phyloP scores from a whole-genome alignment of 257 asterid genomes.

The Datura wrightii region DNA sequence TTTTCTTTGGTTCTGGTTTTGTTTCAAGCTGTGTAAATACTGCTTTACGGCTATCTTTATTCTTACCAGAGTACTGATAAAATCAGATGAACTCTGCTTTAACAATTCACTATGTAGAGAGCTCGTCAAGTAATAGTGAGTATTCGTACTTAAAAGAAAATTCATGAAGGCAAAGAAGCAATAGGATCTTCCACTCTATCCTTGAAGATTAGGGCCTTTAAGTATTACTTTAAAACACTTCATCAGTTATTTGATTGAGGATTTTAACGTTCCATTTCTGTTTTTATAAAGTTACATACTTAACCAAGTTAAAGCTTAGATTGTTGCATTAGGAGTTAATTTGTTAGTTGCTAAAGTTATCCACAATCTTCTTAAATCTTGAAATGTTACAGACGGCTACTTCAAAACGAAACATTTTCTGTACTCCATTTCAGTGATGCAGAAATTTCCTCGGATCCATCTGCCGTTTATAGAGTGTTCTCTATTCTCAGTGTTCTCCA shows the following conservation, averaged over 20 bases:
- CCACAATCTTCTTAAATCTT: background rate
- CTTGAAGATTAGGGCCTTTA: background rate
- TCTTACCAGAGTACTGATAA: background rate
- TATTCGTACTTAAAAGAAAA: background rate
- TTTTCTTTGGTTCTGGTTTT: slow-evolving; percentile 17
- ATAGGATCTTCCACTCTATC: background rate
- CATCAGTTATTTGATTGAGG: slow-evolving; percentile 4
- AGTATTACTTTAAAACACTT: background rate
- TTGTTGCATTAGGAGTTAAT: background rate
- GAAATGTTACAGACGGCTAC: background rate
- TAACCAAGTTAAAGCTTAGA: background rate
- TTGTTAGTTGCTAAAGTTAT: background rate
- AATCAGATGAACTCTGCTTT: background rate
- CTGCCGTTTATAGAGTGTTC: no score
- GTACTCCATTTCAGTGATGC: background rate
- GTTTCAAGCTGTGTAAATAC: slow-evolving; percentile 18
- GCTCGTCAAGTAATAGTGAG: background rate
- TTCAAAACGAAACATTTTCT: background rate
- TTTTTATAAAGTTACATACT: background rate
- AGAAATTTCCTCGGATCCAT: no score
- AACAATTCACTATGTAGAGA: background rate
- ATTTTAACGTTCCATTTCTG: background rate
- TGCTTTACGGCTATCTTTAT: background rate
- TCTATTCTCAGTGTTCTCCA: background rate
- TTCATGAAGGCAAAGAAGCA: background rate